Percentiles rank a stretch among this genome's conserved stretches.
Conservation (phyloP, 306 rosid species). For the Cucurbita moschata region DNA sequence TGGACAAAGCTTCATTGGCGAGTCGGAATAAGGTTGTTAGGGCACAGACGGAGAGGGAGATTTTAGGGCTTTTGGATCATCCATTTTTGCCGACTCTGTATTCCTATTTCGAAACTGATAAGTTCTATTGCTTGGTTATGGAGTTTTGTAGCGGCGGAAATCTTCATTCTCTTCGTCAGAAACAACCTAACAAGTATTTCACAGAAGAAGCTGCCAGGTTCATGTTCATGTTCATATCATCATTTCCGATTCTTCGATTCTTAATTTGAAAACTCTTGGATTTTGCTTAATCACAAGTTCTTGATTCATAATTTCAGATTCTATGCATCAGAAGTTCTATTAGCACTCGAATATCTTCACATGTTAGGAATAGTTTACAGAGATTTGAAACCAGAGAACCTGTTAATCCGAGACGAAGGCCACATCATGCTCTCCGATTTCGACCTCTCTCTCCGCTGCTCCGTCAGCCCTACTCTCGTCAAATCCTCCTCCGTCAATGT, state of each 20-base stretch:
- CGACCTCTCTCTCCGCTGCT: conserved; percentile 22
- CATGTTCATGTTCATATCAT: background rate
- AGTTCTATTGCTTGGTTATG: conserved; percentile 11
- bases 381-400: conserved; percentile 22
- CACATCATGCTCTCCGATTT: conserved; percentile 36
- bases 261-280: no score
- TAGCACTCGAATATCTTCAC: conserved; percentile 46
- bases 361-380: conserved; percentile 32
- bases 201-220: conserved; percentile 13
- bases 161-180: conserved; percentile 11
- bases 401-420: conserved; percentile 40
- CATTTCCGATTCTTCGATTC: background rate
- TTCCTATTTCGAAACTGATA: conserved; percentile 11
- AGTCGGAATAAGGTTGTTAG: conserved; percentile 2
- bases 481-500: conserved; percentile 5
- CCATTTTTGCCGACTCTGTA: conserved; percentile 7
- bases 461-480: conserved; percentile 9
- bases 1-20: conserved; percentile 10
- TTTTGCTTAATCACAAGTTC: no score
- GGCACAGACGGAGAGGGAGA: conserved; percentile 9
- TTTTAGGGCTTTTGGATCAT: conserved; percentile 5
- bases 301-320: conserved; percentile 9
- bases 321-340: conserved; percentile 42
- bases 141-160: conserved; percentile 11
- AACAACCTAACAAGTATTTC: conserved; percentile 9